These are phyloP conservation scores for Leccinum fibrillosum DNA, from an alignment of 768 basidiomycete genomes.

Conservation along the genomic window DNA sequence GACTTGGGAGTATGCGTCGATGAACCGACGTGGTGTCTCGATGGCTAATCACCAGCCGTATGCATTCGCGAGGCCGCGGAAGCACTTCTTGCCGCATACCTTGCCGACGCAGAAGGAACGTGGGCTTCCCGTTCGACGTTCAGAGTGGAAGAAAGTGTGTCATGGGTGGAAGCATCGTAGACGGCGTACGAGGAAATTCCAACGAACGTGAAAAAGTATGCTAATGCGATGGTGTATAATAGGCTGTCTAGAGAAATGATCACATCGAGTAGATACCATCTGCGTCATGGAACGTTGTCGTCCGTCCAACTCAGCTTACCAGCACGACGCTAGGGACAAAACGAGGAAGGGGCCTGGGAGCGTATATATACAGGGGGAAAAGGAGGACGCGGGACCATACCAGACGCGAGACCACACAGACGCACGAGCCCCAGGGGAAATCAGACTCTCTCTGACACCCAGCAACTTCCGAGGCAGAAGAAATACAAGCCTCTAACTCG, in stretches of 20 bases:
- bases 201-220: conserved; percentile 27
- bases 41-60: conserved; percentile 24
- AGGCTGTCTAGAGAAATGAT: conserved; percentile 10
- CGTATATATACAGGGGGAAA: too few relatives aligned
- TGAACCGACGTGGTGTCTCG: conserved; percentile 10
- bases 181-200: conserved; percentile 1
- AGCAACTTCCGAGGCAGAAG: conserved; percentile 32
- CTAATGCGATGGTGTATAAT: conserved; percentile 21
- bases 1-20: conserved; percentile 23
- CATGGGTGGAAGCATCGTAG: conserved; percentile 19
- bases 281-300: neutral
- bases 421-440: too few relatives aligned
- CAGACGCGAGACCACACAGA: too few relatives aligned
- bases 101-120: conserved; percentile 31
- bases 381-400: too few relatives aligned
- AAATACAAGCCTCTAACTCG: conserved; percentile 25
- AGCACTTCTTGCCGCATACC: conserved; percentile 22
- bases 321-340: too few relatives aligned
- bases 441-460: conserved; percentile 23
- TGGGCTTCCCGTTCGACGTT: conserved; percentile 32
- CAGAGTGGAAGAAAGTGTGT: conserved; percentile 23
- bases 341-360: too few relatives aligned
- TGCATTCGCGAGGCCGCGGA: conserved; percentile 22
- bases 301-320: conserved; percentile 8
- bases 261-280: conserved; percentile 8